Percentiles rank a stretch among this genome's conserved stretches.
These are phyloP conservation scores for Diplodia corticola DNA, from an alignment of 2,329 filamentous ascomycete species.

Conservation along the genomic window DNA sequence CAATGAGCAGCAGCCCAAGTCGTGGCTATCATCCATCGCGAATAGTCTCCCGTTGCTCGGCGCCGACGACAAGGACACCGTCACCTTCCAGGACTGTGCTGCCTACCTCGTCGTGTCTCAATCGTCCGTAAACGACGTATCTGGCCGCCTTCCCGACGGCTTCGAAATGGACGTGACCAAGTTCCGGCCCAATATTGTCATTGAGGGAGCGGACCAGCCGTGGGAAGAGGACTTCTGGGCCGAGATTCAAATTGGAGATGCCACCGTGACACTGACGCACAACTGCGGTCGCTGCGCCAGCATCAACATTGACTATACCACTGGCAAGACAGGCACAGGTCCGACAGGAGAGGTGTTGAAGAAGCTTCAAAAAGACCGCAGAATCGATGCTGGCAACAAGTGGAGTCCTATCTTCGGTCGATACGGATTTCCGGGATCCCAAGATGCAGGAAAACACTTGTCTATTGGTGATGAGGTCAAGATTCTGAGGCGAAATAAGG, in stretches of 20 bases:
- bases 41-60: conserved; percentile 26
- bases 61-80: conserved; percentile 31
- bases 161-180: conserved; percentile 48
- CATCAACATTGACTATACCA: conserved; percentile 51
- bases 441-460: conserved; percentile 33
- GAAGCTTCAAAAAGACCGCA: conserved; percentile 46
- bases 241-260: conserved; percentile 38
- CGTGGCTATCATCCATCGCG: conserved; percentile 37
- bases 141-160: conserved; percentile 40
- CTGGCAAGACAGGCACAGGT: conserved; percentile 42
- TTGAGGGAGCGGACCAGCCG: conserved; percentile 41
- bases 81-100: conserved; percentile 74
- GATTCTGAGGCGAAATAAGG: conserved; percentile 42
- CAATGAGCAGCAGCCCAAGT: conserved; percentile 23
- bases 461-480: conserved; percentile 47
- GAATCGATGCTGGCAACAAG: conserved; percentile 48
- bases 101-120: conserved; percentile 72
- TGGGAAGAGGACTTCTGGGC: conserved; percentile 53
- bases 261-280: conserved; percentile 42
- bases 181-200: conserved; percentile 49
- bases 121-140: conserved; percentile 68
- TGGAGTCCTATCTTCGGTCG: conserved; percentile 52
- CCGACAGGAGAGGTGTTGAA: conserved; percentile 46
- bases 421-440: conserved; percentile 45
- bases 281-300: conserved; percentile 50